phyloP scores from a whole-genome alignment of 371 early-diverging fungal species.

The Mucor lusitanicus region DNA sequence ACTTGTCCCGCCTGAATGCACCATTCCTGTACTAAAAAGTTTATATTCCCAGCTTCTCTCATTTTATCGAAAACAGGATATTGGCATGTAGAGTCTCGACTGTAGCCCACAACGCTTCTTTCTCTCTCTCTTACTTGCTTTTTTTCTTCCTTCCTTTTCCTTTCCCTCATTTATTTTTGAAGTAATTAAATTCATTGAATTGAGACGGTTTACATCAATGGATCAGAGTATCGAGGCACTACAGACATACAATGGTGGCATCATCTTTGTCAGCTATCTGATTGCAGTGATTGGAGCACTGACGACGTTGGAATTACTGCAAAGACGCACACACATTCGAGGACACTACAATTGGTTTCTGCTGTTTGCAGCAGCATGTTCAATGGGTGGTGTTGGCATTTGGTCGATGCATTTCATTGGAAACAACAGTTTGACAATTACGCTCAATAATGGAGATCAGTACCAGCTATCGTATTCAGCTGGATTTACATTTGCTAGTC shows the following conservation, averaged over 20 bases:
- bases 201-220: background rate
- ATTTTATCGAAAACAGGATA: background rate
- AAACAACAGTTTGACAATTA: constrained; percentile 38
- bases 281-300: constrained; percentile 31
- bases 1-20: background rate
- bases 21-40: background rate
- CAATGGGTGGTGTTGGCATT: constrained; percentile 48
- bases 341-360: constrained; percentile 44
- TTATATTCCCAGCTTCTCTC: background rate
- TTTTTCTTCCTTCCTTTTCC: background rate
- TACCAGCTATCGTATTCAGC: constrained; percentile 41
- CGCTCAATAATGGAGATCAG: background rate
- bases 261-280: constrained; percentile 30
- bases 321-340: constrained; percentile 30
- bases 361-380: constrained; percentile 36
- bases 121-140: background rate
- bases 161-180: background rate
- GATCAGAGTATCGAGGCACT: background rate
- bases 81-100: background rate
- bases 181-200: background rate
- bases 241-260: constrained; percentile 26
- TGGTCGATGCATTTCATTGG: constrained; percentile 60
- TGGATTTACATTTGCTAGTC: constrained; percentile 46
- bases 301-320: constrained; percentile 34
- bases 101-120: background rate